Conservation (phyloP, 139 green algal genomes). For the Chlamydomonas incerta region DNA sequence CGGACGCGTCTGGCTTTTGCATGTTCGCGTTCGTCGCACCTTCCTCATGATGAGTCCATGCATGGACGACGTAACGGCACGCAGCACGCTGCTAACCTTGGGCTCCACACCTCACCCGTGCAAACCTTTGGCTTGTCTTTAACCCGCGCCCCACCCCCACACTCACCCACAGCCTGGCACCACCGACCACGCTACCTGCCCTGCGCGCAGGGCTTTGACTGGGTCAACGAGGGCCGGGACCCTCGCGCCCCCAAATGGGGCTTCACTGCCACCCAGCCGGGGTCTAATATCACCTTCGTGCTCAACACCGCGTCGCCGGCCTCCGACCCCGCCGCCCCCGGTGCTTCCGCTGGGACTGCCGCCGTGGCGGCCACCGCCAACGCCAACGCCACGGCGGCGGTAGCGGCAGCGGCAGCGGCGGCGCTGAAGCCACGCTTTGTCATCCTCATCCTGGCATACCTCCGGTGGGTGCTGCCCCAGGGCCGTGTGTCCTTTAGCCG, state of each 20-base stretch:
- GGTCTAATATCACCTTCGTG: neutral
- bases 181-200: no score
- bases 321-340: neutral
- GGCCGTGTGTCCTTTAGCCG: no score
- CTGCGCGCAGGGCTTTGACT: constrained; percentile 15
- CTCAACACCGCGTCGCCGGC: neutral
- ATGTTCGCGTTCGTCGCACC: no score
- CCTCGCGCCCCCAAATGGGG: constrained; percentile 22
- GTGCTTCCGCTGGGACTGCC: neutral
- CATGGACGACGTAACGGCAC: no score
- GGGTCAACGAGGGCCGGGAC: constrained; percentile 23
- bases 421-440: neutral
- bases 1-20: no score
- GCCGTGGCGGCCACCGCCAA: no score
- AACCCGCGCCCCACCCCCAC: no score
- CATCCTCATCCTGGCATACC: constrained; percentile 20
- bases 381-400: neutral
- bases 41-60: no score
- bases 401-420: neutral
- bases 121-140: no score
- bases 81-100: no score
- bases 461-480: no score
- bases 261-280: neutral
- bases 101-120: no score
- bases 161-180: neutral